Base-by-base conservation (phyloP, 768 basidiomycete species). In the Leccinum aurantiacum region DNA sequence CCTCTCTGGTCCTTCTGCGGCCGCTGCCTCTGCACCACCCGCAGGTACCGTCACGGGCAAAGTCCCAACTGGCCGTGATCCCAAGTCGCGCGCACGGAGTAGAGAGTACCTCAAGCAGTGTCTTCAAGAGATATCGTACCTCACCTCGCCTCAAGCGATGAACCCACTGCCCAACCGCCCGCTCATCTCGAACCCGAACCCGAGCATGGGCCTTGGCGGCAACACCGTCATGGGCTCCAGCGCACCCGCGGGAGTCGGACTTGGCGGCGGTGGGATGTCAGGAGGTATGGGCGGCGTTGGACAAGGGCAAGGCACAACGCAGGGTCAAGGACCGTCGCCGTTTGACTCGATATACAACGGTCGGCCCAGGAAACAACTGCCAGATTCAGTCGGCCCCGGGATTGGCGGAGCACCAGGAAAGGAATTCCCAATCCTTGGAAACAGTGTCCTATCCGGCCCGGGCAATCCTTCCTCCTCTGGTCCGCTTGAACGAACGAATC, bases 41-140 rank as follows among this genome's bases (percentile, higher is more conserved):
- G 68, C 79, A 13, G 67, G 73, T 53, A 79, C 80, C 53, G 81
- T 80, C 47, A 72, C 84, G 64, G 87, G 87, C 49, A 94, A 87
- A 71, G 89, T 85, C 44, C 88, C 83, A 24, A 85, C 87, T 9
- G 91, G 89, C 35, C 86, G 93, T 58, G 96, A 98, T 76, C 94
- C 94, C n/a, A 96, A 97, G 76, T 91, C 92, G 68, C 84, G 96
- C 68, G 94, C 95, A 47, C 83, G 93, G 59, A 95, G 93, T 77
- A 82, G 95, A 57, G 97, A 99, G 63, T 99, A 98, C 74, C 83
- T 99, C 66, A 99, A 98, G 76, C 96, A 99, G 88, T 98, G 97
- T 76, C 80, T 99, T 25, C 97, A 98, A 77, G 97, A 99, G 80
- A 91, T 99, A 65, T 92, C 93, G 13, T 99, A 99, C 75, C 80